A percentile compares a stretch with the other conserved stretches of the same genome.
Conservation (phyloP, 2,329 filamentous ascomycete genomes). For the Clonostachys byssicola region DNA sequence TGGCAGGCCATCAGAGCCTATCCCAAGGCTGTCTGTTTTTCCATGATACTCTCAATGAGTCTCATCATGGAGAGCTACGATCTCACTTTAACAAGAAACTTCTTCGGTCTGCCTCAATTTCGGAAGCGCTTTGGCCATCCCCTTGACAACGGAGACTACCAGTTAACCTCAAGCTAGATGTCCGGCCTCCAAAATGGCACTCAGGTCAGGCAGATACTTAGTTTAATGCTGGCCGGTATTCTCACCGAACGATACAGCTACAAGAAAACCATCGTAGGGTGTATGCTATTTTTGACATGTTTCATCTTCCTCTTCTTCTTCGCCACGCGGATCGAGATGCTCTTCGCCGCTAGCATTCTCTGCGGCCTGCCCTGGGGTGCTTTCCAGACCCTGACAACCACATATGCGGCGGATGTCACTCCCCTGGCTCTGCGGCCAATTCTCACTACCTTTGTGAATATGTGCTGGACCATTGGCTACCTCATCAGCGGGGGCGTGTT, state of each 20-base stretch:
- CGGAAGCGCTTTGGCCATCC: constrained; percentile 9
- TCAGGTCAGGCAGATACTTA: constrained; percentile 35
- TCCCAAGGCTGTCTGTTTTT: constrained; percentile 29
- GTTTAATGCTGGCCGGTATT: constrained; percentile 34
- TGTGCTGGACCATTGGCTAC: constrained; percentile 31
- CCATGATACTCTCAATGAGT: constrained; percentile 23
- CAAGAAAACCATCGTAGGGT: constrained; percentile 10
- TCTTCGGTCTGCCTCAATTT: constrained; percentile 28
- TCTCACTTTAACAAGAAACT: constrained; percentile 25
- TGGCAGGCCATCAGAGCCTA: constrained; percentile 19
- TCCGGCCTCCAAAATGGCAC: constrained; percentile 36
- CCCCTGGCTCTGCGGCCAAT: constrained; percentile 29
- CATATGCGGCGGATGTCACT: constrained; percentile 29
- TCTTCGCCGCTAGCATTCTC: no score
- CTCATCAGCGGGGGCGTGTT: constrained; percentile 12
- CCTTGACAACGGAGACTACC: constrained; percentile 19
- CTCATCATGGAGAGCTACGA: constrained; percentile 39
- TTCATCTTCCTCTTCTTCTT: constrained; percentile 38
- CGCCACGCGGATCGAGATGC: constrained; percentile 8
- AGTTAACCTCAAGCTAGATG: constrained; percentile 39
- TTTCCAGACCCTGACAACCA: constrained; percentile 27
- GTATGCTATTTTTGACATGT: neutral
- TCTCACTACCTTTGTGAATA: constrained; percentile 26
- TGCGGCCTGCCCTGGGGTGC: constrained; percentile 16
- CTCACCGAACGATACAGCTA: constrained; percentile 23